Percentiles rank a stretch among this genome's conserved stretches.
These are phyloP conservation scores for Groenewaldozyma auringiensis DNA, from an alignment of 1,139 yeast species.

Conservation along the genomic window DNA sequence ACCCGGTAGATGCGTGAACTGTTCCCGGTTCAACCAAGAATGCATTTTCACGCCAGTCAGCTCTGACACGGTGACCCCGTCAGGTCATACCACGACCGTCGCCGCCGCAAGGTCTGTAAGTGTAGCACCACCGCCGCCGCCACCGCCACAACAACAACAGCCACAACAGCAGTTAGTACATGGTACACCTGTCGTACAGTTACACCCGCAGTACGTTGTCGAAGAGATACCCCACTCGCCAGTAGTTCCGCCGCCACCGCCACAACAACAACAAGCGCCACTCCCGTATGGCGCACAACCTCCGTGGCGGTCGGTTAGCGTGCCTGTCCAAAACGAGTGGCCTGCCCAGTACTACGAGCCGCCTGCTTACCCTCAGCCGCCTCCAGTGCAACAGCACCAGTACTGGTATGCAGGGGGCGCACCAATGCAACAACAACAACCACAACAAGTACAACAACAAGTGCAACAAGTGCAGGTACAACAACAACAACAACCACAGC, in stretches of 20 bases:
- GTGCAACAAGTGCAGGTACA: conserved; percentile 8
- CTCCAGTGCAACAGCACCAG: too few species aligned
- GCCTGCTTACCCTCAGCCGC: too few species aligned
- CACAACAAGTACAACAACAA: conserved; percentile 8
- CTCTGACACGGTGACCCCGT: conserved; percentile 24
- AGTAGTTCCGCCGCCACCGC: conserved; percentile 3
- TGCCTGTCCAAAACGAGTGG: background rate
- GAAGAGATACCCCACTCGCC: background rate
- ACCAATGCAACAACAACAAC: conserved; percentile 6
- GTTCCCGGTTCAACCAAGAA: conserved; percentile 29
- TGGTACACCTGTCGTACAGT: background rate
- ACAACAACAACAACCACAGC: conserved; percentile 8
- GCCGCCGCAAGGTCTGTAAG: conserved; percentile 3
- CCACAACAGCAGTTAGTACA: background rate
- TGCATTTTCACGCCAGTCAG: conserved; percentile 32
- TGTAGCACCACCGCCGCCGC: background rate
- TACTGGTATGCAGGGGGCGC: conserved; percentile 1
- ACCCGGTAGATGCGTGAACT: conserved; percentile 27
- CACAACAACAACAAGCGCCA: conserved; percentile 4
- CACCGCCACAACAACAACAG: conserved; percentile 1
- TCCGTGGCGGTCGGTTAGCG: conserved; percentile 3
- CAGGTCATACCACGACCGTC: conserved; percentile 7
- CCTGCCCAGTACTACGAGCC: background rate
- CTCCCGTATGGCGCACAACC: conserved; percentile 6
- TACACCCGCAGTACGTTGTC: background rate